Evolutionary conservation across 2,329 filamentous ascomycete species (phyloP).

Genomic region (Pseudonectria foliicola): DNA sequence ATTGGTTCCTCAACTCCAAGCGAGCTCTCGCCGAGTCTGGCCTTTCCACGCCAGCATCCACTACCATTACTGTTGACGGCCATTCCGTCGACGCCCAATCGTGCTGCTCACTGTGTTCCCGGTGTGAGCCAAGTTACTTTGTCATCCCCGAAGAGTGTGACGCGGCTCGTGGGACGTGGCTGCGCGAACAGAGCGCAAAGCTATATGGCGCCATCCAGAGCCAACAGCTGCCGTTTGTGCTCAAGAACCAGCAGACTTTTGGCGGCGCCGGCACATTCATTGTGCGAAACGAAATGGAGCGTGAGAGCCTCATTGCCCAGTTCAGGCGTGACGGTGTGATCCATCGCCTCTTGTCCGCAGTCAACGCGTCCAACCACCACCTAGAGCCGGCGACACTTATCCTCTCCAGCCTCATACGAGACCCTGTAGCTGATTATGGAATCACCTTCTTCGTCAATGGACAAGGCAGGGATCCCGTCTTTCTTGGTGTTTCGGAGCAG

Average conservation of each 20-base stretch:
- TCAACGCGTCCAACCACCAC: conserved; percentile 24
- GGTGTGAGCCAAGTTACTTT: conserved; percentile 4
- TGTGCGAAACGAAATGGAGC: conserved; percentile 19
- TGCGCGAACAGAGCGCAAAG: conserved; percentile 18
- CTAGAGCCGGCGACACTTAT: conserved; percentile 25
- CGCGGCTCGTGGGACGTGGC: conserved; percentile 23
- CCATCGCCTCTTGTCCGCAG: conserved; percentile 22
- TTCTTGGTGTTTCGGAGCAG: conserved; percentile 29
- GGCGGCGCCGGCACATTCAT: conserved; percentile 31
- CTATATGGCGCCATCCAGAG: conserved; percentile 18
- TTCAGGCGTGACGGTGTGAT: conserved; percentile 21
- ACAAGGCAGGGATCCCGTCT: conserved; percentile 15
- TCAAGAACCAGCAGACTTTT: conserved; percentile 32
- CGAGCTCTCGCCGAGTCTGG: conserved; percentile 26
- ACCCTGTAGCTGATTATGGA: conserved; percentile 26
- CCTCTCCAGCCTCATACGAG: conserved; percentile 24
- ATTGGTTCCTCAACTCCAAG: conserved; percentile 31
- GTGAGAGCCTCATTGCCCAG: conserved; percentile 15
- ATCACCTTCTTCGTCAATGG: conserved; percentile 28
- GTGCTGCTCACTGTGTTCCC: conserved; percentile 21
- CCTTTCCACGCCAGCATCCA: conserved; percentile 24
- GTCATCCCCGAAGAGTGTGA: conserved; percentile 21
- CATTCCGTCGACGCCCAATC: conserved; percentile 6
- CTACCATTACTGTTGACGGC: conserved; percentile 19
- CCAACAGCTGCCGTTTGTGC: conserved; percentile 26